Evolutionary conservation across 2,329 filamentous ascomycete species (phyloP).

Genomic region (Fusarium keratoplasticum): DNA sequence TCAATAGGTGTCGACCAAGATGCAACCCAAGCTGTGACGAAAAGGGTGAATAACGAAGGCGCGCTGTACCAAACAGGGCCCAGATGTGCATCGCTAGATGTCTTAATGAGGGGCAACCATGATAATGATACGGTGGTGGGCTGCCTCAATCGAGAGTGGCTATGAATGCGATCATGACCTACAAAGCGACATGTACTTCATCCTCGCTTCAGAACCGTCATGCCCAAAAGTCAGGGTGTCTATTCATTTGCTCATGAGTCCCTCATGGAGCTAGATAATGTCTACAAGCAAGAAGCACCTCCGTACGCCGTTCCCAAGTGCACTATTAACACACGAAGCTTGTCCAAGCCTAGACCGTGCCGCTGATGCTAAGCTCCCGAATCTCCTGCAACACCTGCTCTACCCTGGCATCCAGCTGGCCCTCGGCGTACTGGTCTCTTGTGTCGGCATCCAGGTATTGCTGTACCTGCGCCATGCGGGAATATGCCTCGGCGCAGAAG

Average conservation of each 20-base stretch:
- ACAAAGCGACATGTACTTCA: not conserved
- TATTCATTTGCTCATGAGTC: conserved; percentile 42
- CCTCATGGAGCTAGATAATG: conserved; percentile 36
- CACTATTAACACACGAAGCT: conserved; percentile 17
- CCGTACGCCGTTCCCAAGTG: conserved; percentile 44
- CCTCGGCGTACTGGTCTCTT: conserved; percentile 93
- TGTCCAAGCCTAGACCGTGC: conserved; percentile 64
- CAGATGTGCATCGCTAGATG: not conserved
- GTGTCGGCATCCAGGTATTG: conserved; percentile 97
- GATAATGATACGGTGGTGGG: not conserved
- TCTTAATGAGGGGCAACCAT: not conserved
- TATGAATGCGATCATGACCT: not conserved
- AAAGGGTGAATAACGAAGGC: not conserved
- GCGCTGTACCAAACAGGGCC: not conserved
- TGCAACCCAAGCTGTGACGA: conserved; percentile 1
- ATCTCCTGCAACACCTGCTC: conserved; percentile 98
- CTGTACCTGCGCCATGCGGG: conserved; percentile 98
- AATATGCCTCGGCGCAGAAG: conserved; percentile 98
- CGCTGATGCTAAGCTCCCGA: conserved; percentile 91
- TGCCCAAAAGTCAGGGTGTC: conserved; percentile 25
- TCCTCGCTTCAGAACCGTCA: not conserved
- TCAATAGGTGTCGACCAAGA: conserved; percentile 28
- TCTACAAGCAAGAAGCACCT: conserved; percentile 43
- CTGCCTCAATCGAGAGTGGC: not conserved
- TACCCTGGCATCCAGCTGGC: conserved; percentile 89